Conservation (phyloP, 2,329 filamentous ascomycete species). For the Chrysoporthe austroafricana region DNA sequence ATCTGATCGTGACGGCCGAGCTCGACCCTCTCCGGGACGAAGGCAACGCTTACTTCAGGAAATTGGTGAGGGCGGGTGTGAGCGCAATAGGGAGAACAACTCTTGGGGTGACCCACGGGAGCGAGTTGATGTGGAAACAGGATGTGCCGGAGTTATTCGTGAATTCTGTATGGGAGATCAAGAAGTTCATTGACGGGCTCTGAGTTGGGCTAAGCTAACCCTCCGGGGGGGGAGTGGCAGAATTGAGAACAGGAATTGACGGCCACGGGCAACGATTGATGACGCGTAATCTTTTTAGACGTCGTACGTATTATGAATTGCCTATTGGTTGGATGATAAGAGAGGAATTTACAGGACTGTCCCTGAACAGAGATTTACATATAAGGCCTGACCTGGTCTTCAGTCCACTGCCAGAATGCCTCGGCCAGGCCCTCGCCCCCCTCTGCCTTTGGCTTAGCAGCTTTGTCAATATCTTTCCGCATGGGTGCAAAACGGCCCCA, state of each 20-base stretch:
- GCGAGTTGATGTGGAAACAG: conserved; percentile 46
- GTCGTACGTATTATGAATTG: too few relatives aligned
- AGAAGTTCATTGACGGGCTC: conserved; percentile 2
- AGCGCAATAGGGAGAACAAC: conserved; percentile 23
- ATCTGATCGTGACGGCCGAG: conserved; percentile 44
- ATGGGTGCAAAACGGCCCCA: conserved; percentile 16
- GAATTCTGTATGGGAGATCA: conserved; percentile 13
- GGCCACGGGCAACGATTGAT: too few relatives aligned
- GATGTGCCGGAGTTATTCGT: conserved; percentile 46
- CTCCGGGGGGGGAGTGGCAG: too few relatives aligned
- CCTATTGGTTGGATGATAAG: too few relatives aligned
- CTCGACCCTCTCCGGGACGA: conserved; percentile 46
- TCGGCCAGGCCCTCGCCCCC: conserved; percentile 14
- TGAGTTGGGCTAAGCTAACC: not conserved
- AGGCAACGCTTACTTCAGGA: conserved; percentile 37
- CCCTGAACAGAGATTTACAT: not conserved
- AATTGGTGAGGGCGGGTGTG: conserved; percentile 39
- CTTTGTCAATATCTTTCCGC: conserved; percentile 12
- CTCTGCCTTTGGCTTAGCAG: conserved; percentile 4
- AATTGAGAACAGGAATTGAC: too few relatives aligned
- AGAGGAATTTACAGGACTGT: too few relatives aligned
- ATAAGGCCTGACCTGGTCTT: conserved; percentile 15
- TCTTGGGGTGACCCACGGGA: conserved; percentile 20
- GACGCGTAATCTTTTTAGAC: too few relatives aligned
- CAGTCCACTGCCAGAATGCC: conserved; percentile 22